Evolutionary conservation across 352 stramenopile species (phyloP).

Genomic region (Globisporangium viniferum): DNA sequence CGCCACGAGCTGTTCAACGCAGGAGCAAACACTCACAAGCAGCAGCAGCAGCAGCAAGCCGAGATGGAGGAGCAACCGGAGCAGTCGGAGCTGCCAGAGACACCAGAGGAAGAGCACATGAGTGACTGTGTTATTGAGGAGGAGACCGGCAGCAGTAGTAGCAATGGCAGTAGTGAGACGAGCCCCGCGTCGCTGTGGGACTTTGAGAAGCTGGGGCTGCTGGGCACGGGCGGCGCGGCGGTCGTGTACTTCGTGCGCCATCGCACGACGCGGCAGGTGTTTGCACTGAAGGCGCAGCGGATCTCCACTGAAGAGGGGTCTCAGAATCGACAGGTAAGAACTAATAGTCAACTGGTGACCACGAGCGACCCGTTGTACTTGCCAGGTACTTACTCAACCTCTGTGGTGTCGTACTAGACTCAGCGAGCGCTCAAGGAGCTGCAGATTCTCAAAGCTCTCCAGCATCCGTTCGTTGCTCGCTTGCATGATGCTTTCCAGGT

Average conservation of each 20-base stretch:
- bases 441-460: conserved; percentile 26
- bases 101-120: background rate
- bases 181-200: conserved; percentile 1
- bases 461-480: conserved; percentile 27
- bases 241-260: conserved; percentile 34
- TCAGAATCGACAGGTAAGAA: conserved; percentile 16
- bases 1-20: background rate
- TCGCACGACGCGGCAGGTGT: conserved; percentile 13
- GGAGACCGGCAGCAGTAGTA: background rate
- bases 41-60: too few species aligned
- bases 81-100: background rate
- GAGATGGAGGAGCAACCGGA: background rate
- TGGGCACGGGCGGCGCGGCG: conserved; percentile 25
- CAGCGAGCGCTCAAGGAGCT: conserved; percentile 25
- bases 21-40: background rate
- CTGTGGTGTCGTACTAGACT: too few species aligned
- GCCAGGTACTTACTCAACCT: background rate
- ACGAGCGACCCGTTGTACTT: too few species aligned
- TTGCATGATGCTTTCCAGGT: conserved; percentile 25
- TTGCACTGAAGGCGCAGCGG: conserved; percentile 31
- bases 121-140: background rate
- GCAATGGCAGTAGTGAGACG: too few species aligned
- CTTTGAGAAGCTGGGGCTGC: conserved; percentile 29
- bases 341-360: background rate
- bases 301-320: conserved; percentile 4